These are phyloP conservation scores for Lipomyces yamadae DNA, from an alignment of 805 yeast species.

Conservation along the genomic window DNA sequence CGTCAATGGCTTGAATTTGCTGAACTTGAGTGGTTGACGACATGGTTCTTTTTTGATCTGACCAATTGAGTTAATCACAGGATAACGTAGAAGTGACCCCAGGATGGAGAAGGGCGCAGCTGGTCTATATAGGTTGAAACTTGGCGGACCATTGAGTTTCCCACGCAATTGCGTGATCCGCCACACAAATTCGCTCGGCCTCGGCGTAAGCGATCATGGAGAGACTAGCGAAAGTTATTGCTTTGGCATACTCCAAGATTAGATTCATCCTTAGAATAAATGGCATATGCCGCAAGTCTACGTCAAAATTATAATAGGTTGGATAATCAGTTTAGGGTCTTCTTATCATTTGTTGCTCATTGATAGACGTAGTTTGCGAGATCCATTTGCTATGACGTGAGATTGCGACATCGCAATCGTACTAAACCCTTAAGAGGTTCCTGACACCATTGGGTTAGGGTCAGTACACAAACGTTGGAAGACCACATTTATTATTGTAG, in stretches of 20 bases:
- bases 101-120: neutral
- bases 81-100: neutral
- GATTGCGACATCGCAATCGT: neutral
- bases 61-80: neutral
- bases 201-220: too few species aligned
- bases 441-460: neutral
- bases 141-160: neutral
- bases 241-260: too few species aligned
- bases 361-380: neutral
- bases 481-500: neutral
- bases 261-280: too few species aligned
- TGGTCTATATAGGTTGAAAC: neutral
- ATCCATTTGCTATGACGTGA: neutral
- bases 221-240: too few species aligned
- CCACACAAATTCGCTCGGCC: neutral
- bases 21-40: slow-evolving; percentile 1
- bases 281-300: neutral
- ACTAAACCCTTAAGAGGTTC: neutral
- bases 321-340: neutral
- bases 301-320: neutral
- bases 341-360: too few species aligned
- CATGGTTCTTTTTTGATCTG: neutral
- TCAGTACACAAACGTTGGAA: neutral
- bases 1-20: slow-evolving; percentile 36
- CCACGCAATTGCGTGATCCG: neutral